A percentile compares a stretch with the other conserved stretches of the same genome.
phyloP scores from a whole-genome alignment of 768 basidiomycete species.

The Gloeostereum incarnatum region DNA sequence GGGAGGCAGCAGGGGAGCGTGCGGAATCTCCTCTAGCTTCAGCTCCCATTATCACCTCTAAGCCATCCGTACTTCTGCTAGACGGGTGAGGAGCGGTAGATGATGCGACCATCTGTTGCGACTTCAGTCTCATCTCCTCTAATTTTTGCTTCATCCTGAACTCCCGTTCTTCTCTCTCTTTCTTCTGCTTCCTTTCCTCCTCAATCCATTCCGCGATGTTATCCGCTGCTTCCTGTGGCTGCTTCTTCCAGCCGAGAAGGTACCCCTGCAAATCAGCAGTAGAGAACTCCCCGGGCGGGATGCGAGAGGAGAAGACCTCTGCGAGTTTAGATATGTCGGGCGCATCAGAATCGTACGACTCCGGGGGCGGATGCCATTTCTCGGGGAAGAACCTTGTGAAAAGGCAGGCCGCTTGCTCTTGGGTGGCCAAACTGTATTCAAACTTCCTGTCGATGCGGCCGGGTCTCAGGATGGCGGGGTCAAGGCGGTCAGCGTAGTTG shows the following conservation, averaged over 20 bases:
- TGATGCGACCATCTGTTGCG: too few relatives aligned
- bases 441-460: slow-evolving; percentile 49
- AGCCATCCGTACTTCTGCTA: too few relatives aligned
- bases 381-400: slow-evolving; percentile 43
- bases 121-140: slow-evolving; percentile 19
- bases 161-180: slow-evolving; percentile 23
- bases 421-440: slow-evolving; percentile 38
- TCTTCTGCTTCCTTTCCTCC: slow-evolving; percentile 21
- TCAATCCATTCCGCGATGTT: slow-evolving; percentile 34
- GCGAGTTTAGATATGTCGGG: slow-evolving; percentile 25
- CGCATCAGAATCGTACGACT: slow-evolving; percentile 7
- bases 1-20: too few relatives aligned
- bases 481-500: slow-evolving; percentile 46
- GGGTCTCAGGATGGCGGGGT: slow-evolving; percentile 45
- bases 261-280: slow-evolving; percentile 57
- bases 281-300: slow-evolving; percentile 42
- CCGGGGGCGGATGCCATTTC: slow-evolving; percentile 6
- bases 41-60: too few relatives aligned
- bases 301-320: slow-evolving; percentile 23
- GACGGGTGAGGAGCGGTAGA: too few relatives aligned
- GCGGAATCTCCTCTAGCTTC: too few relatives aligned
- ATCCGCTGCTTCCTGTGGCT: slow-evolving; percentile 24
- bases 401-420: slow-evolving; percentile 33
- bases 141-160: slow-evolving; percentile 13
- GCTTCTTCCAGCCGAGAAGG: slow-evolving; percentile 34